Percentiles rank a stretch among this genome's conserved stretches.
phyloP scores from a whole-genome alignment of 352 stramenopile genomes.

The Phytophthora melonis region DNA sequence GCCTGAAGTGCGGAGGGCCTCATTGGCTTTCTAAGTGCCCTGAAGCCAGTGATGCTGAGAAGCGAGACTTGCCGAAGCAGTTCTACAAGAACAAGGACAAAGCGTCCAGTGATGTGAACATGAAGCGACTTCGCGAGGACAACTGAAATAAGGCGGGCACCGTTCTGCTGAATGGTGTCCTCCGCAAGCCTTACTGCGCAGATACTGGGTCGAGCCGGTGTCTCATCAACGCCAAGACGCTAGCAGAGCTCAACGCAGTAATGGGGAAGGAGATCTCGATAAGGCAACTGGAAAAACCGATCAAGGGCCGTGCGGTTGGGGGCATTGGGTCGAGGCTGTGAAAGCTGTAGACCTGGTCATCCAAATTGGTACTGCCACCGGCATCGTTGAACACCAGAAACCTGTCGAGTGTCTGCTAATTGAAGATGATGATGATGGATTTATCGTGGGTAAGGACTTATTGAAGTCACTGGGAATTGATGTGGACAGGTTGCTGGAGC shows the following conservation, averaged over 20 bases:
- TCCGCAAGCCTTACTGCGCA: constrained; percentile 4
- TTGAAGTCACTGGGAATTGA: constrained; percentile 12
- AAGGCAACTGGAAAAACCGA: neutral
- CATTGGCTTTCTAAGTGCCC: constrained; percentile 11
- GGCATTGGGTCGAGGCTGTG: constrained; percentile 8
- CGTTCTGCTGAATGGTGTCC: constrained; percentile 20
- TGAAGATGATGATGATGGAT: constrained; percentile 14
- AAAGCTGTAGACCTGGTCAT: constrained; percentile 9
- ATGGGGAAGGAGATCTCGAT: neutral
- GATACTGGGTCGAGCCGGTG: constrained; percentile 6
- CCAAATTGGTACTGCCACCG: neutral
- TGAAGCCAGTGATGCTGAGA: neutral
- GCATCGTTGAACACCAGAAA: constrained; percentile 3
- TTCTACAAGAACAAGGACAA: constrained; percentile 9
- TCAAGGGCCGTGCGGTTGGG: constrained; percentile 8
- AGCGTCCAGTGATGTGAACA: neutral
- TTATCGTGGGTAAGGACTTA: constrained; percentile 14
- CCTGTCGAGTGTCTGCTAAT: constrained; percentile 3
- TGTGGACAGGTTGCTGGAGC: constrained; percentile 9
- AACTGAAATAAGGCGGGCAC: constrained; percentile 13
- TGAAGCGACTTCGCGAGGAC: constrained; percentile 18
- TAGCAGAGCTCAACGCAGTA: neutral
- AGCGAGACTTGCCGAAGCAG: constrained; percentile 6
- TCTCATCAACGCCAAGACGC: neutral
- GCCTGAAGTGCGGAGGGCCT: constrained; percentile 10